Percentiles rank a stretch among this genome's conserved stretches.
Conservation (phyloP, 2,329 filamentous ascomycete species). For the Rhynchosporium graminicola region DNA sequence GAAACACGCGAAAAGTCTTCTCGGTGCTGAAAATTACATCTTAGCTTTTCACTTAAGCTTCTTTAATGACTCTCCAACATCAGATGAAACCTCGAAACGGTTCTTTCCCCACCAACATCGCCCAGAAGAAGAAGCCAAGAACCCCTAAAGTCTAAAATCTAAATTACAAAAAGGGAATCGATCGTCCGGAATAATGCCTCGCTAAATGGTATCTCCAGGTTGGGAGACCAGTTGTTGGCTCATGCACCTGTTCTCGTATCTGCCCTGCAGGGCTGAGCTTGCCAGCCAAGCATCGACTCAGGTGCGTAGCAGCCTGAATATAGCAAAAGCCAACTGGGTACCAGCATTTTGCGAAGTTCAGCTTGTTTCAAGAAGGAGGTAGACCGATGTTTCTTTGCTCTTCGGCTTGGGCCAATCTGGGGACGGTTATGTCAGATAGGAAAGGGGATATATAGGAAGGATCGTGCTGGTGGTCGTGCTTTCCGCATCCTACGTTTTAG, state of each 20-base stretch:
- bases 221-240: neutral
- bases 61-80: neutral
- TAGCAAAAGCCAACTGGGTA: neutral
- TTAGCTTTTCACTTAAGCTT: neutral
- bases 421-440: neutral
- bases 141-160: neutral
- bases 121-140: neutral
- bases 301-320: constrained; percentile 2
- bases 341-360: neutral
- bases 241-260: neutral
- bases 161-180: neutral
- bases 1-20: neutral
- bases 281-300: neutral
- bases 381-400: neutral
- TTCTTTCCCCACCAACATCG: neutral
- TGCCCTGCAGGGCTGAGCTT: constrained; percentile 2
- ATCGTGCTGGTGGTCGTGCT: neutral
- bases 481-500: neutral
- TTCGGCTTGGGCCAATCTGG: neutral
- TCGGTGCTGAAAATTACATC: no score
- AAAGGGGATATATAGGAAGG: constrained; percentile 2
- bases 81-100: constrained; percentile 8
- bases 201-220: neutral
- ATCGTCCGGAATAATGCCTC: constrained; percentile 9
- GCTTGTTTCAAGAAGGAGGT: neutral